Evolutionary conservation across 2,329 filamentous ascomycete species (phyloP), one percentile per base, ranked within the genome.

Genomic region (Paraconiothyrium sp.): DNA sequence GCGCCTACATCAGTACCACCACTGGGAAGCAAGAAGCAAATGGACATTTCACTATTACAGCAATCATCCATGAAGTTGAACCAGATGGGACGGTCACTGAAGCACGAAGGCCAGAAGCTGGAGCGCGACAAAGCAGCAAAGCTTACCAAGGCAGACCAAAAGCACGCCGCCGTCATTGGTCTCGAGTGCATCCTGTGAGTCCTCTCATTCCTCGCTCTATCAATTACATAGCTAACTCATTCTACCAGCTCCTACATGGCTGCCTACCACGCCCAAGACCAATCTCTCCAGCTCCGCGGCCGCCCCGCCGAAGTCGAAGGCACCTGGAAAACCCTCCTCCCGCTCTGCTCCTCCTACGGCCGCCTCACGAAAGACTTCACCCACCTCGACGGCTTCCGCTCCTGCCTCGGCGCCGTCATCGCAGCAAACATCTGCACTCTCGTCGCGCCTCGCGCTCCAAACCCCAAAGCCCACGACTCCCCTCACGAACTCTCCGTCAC

Each of bases 141-240:
- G 37, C 54, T 70, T 35, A 73, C 58, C 1, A 73, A 77, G 41
- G 67, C 73, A 22, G 77, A 80, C 30, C 68, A 72, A 47, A 78
- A 79, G 65, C 73, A 72, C 8, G 76, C 72, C 3, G 82, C 82
- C 5, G 74, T 81, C 37, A 80, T 77, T 50, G 74, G 77, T 34
- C 54, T 84, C n/a, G 82, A 84, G 62, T 82, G 80, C 47, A 77
- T 84, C 34, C 61, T 84, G 65, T 80, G 69, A 67, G 74, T 63
- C 1, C 14, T 10, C 1, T 5, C 20, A n/a, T 7, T 20, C 2
- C 3, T 16, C 39, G 0, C 1, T 37, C n/a, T 3, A 1, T 27
- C 14, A 4, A 27, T 20, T 3, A 2, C 30, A n/a, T n/a, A 30
- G 62, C 72, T 76, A 60, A 76, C 57, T 39, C 13, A 6, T 8